Percentiles rank a stretch among this genome's conserved stretches.
Evolutionary conservation across 441 rosid genomes (phyloP).

Genomic region (Syzygium syzygioides): DNA sequence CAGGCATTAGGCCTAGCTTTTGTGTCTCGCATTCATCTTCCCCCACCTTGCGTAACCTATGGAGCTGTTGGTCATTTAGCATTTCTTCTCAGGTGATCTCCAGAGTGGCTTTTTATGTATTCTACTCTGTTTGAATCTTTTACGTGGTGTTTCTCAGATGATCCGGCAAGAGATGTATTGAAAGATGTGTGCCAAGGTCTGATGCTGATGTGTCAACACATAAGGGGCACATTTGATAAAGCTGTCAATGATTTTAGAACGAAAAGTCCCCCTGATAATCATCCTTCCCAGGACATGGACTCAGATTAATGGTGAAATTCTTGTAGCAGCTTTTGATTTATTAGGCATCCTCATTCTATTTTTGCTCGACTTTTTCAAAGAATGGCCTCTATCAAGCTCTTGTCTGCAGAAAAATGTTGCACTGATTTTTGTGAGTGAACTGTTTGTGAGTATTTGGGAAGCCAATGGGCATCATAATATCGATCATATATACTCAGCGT

Average conservation of each 20-base stretch:
- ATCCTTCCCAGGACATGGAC: slow-evolving; percentile 1
- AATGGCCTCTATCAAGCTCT: background rate
- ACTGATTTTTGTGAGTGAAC: background rate
- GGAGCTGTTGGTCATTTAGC: background rate
- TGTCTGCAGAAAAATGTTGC: background rate
- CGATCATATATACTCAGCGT: background rate
- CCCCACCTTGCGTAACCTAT: background rate
- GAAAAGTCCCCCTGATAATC: background rate
- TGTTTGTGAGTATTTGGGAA: background rate
- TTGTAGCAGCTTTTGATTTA: background rate
- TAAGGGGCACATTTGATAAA: slow-evolving; percentile 57
- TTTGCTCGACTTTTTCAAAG: background rate
- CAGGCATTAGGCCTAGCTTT: background rate
- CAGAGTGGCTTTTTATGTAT: background rate
- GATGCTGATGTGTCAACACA: slow-evolving; percentile 73
- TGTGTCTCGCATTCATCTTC: background rate
- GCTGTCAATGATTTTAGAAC: slow-evolving; percentile 38
- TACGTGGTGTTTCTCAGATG: slow-evolving; percentile 37
- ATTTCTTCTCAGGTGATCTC: background rate
- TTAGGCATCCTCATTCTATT: background rate
- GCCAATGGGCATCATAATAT: background rate
- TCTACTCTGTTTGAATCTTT: background rate
- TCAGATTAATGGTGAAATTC: background rate
- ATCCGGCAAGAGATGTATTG: slow-evolving; percentile 66
- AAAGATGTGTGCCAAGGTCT: slow-evolving; percentile 76